These are phyloP conservation scores for Epichloe baconii DNA, from an alignment of 2,329 filamentous ascomycete genomes.

Conservation along the genomic window DNA sequence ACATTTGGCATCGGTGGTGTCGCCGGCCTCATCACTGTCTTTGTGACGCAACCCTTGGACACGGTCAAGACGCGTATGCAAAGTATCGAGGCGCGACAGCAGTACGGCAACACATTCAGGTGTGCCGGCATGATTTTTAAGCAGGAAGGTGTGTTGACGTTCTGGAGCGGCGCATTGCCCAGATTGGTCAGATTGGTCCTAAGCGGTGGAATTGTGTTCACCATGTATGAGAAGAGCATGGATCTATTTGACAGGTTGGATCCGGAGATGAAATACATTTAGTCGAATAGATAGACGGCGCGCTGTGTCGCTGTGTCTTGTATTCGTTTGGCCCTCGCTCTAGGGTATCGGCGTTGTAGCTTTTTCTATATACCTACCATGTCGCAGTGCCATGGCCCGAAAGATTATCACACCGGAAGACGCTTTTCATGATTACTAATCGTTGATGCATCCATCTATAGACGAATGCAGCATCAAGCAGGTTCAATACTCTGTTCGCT, in stretches of 20 bases:
- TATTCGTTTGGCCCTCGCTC: background rate
- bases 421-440: too few relatives aligned
- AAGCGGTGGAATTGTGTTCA: conserved; percentile 95
- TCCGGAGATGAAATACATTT: conserved; percentile 74
- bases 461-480: background rate
- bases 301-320: background rate
- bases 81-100: conserved; percentile 67
- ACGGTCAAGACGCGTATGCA: conserved; percentile 98
- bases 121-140: conserved; percentile 76
- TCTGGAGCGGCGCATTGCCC: conserved; percentile 89
- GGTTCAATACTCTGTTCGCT: background rate
- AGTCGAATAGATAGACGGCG: conserved; percentile 9
- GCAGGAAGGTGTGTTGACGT: conserved; percentile 77
- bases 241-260: conserved; percentile 70
- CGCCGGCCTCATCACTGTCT: conserved; percentile 85
- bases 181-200: conserved; percentile 72
- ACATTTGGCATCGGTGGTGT: conserved; percentile 87
- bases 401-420: too few relatives aligned
- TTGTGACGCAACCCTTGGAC: conserved; percentile 62
- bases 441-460: too few relatives aligned
- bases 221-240: conserved; percentile 97
- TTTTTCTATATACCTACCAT: too few relatives aligned
- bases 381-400: too few relatives aligned
- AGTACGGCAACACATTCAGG: conserved; percentile 78
- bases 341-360: too few relatives aligned